Conservation (phyloP, 768 basidiomycete species). For the Leccinum uliginosum region DNA sequence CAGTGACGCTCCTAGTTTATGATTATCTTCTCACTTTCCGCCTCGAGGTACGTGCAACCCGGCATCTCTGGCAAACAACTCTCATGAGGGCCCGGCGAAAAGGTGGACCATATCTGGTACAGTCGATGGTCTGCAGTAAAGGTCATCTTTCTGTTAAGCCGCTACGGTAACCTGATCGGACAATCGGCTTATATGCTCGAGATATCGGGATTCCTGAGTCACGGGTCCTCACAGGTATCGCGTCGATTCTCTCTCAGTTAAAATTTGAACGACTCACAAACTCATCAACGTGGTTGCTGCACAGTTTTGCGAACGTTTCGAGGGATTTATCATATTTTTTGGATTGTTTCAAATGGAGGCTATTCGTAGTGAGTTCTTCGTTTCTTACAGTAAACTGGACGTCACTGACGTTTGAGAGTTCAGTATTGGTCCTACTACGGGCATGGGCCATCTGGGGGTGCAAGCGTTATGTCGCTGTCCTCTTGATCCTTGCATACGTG, state of each 20-base stretch:
- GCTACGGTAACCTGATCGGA: conserved; percentile 11
- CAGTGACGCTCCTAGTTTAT: not conserved
- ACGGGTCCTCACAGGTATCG: conserved; percentile 4
- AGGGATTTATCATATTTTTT: not conserved
- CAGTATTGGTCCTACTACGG: conserved; percentile 14
- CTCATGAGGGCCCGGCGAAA: not conserved
- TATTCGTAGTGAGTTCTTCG: conserved; percentile 8
- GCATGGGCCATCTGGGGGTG: conserved; percentile 17
- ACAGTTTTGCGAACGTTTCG: conserved; percentile 10
- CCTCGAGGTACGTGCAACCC: conserved; percentile 8
- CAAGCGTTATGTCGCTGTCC: not conserved
- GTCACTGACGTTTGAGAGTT: not conserved
- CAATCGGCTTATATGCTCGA: conserved; percentile 8
- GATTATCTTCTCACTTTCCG: conserved; percentile 12
- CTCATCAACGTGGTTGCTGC: not conserved
- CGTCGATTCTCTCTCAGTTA: not conserved
- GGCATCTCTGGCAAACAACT: not conserved
- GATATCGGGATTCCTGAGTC: conserved; percentile 5
- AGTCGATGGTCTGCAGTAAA: conserved; percentile 6
- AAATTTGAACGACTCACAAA: too few relatives aligned
- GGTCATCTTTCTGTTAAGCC: conserved; percentile 13
- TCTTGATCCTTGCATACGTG: not conserved
- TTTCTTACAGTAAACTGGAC: not conserved
- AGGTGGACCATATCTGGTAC: conserved; percentile 5
- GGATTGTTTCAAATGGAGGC: conserved; percentile 1